Conservation (phyloP, 225 moss, liverwort and hornwort genomes). For the Sphagnum tenellum region DNA sequence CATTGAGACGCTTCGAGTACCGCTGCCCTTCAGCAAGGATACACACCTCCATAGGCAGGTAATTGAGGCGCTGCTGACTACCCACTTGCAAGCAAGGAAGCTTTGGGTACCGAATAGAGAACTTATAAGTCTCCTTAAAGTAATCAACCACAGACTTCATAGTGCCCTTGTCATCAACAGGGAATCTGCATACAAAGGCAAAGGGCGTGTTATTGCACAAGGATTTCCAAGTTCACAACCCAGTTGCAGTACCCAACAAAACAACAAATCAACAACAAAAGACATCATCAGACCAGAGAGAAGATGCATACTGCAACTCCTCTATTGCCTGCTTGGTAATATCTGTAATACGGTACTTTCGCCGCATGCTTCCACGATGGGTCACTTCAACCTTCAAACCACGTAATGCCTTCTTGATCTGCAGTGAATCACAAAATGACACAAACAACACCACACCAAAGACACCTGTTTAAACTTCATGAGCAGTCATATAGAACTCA, state of each 20-base stretch:
- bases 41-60: slow-evolving; percentile 8
- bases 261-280: no score
- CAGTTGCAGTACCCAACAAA: no score
- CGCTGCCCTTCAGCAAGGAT: slow-evolving; percentile 4
- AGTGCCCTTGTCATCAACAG: slow-evolving; percentile 1
- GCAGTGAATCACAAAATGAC: no score
- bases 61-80: slow-evolving; percentile 2
- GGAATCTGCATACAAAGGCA: no score
- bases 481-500: no score
- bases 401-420: slow-evolving; percentile 1
- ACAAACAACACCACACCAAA: no score
- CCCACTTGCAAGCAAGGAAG: slow-evolving; percentile 5
- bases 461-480: no score
- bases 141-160: slow-evolving; percentile 4
- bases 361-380: slow-evolving; percentile 1
- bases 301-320: neutral
- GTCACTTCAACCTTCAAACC: slow-evolving; percentile 6
- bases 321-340: slow-evolving; percentile 3
- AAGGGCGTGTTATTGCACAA: no score
- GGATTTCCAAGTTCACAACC: no score
- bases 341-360: slow-evolving; percentile 1
- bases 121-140: slow-evolving; percentile 2
- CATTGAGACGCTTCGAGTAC: slow-evolving; percentile 3
- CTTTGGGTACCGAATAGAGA: neutral
- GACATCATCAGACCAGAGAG: no score